A percentile compares a stretch with the other conserved stretches of the same genome.
Evolutionary conservation across 2,329 filamentous ascomycete species (phyloP).

Genomic region (Myriosclerotinia curreyana): DNA sequence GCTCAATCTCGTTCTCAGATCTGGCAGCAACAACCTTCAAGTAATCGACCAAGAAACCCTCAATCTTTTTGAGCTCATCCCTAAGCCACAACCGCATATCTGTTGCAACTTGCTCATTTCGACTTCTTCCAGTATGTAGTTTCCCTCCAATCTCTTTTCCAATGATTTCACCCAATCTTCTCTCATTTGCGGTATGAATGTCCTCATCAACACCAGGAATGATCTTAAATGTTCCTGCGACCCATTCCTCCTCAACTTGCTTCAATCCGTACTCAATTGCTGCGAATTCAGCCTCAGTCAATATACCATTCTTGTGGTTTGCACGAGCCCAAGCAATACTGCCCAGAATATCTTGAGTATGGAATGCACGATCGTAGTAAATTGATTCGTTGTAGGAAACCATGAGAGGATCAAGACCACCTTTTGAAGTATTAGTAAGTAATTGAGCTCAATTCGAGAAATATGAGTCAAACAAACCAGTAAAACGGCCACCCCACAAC

Average conservation of each 20-base stretch:
- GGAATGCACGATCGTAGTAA: conserved; percentile 73
- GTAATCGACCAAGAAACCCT: conserved; percentile 64
- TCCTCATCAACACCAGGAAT: conserved; percentile 52
- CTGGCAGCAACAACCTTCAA: conserved; percentile 65
- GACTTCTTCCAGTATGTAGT: conserved; percentile 81
- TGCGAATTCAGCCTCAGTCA: conserved; percentile 68
- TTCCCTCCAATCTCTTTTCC: conserved; percentile 83
- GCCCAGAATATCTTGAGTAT: conserved; percentile 76
- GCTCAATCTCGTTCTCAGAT: conserved; percentile 71
- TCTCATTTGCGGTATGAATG: conserved; percentile 71
- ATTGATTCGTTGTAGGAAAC: conserved; percentile 79
- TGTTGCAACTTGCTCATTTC: conserved; percentile 87
- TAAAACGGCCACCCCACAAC: conserved; percentile 59
- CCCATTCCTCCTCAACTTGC: conserved; percentile 54
- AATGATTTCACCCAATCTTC: conserved; percentile 76
- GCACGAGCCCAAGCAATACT: conserved; percentile 79
- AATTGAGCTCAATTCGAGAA: conserved; percentile 4
- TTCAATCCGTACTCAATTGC: conserved; percentile 70
- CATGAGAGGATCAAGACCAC: conserved; percentile 83
- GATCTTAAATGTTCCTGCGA: conserved; percentile 49
- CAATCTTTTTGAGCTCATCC: conserved; percentile 68
- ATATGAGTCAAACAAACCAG: conserved; percentile 42
- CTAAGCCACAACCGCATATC: conserved; percentile 90
- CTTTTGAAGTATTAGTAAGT: conserved; percentile 44
- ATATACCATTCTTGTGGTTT: conserved; percentile 71